phyloP scores from a whole-genome alignment of 257 asterid genomes.

The Rubia yunnanensis region DNA sequence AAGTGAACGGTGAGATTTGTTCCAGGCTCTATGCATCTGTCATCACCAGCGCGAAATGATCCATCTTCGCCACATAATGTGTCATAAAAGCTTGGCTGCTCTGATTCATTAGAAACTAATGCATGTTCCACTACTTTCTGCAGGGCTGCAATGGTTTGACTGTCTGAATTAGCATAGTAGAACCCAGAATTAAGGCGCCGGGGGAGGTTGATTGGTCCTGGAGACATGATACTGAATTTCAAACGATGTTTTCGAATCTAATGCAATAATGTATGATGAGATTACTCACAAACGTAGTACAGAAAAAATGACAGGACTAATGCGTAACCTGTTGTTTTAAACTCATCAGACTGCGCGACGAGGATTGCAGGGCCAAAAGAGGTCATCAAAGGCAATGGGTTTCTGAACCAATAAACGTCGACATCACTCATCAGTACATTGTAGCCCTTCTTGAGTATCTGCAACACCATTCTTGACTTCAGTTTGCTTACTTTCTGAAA shows the following conservation, averaged over 20 bases:
- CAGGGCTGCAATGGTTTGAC: conserved; percentile 46
- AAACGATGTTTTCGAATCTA: background rate
- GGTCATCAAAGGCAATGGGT: conserved; percentile 62
- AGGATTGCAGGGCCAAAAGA: conserved; percentile 74
- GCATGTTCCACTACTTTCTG: conserved; percentile 87
- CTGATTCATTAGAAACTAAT: conserved; percentile 60
- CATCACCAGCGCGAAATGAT: conserved; percentile 47
- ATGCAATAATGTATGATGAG: background rate
- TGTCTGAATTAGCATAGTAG: conserved; percentile 72
- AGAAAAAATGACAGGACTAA: background rate
- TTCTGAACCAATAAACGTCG: conserved; percentile 45
- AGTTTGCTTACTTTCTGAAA: conserved; percentile 89
- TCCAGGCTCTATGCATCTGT: conserved; percentile 67
- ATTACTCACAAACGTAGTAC: background rate
- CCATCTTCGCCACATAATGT: conserved; percentile 81
- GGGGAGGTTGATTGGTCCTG: conserved; percentile 91
- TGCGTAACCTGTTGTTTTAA: conserved; percentile 45
- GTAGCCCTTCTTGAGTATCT: conserved; percentile 68
- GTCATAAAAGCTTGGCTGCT: conserved; percentile 92
- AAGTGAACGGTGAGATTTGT: conserved; percentile 59
- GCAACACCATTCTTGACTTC: conserved; percentile 80
- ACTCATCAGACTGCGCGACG: conserved; percentile 87
- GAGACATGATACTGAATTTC: conserved; percentile 10
- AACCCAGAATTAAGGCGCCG: conserved; percentile 94
- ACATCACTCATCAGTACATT: conserved; percentile 47